Evolutionary conservation across 768 basidiomycete species (phyloP).

Genomic region (Asterophora parasitica): DNA sequence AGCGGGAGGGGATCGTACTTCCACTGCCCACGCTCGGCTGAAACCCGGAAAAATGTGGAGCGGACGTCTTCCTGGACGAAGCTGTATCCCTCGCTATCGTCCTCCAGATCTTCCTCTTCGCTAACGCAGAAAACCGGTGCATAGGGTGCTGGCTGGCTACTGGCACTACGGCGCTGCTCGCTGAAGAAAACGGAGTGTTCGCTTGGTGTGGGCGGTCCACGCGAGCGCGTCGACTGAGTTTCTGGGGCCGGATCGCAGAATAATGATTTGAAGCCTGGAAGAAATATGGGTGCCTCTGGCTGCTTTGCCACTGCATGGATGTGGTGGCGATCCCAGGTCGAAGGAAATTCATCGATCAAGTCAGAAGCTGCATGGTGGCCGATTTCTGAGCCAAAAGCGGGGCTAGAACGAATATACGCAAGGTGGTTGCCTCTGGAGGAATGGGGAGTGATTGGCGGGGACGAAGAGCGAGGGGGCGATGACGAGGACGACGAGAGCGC

Average conservation of each 20-base stretch:
- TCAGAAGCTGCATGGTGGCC: conserved; percentile 16
- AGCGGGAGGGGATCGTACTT: conserved; percentile 42
- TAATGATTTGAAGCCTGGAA: conserved; percentile 25
- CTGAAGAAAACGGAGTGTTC: conserved; percentile 19
- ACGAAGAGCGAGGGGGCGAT: conserved; percentile 34
- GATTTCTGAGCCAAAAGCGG: conserved; percentile 24
- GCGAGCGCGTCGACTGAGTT: conserved; percentile 29
- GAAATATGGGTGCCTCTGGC: conserved; percentile 18
- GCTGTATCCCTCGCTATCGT: conserved; percentile 21
- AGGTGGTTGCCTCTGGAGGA: conserved; percentile 21
- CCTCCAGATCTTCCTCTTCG: conserved; percentile 28
- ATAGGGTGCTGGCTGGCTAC: conserved; percentile 22
- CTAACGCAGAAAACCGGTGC: conserved; percentile 29
- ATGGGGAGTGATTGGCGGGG: conserved; percentile 35
- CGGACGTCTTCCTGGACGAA: conserved; percentile 30
- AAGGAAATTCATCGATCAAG: conserved; percentile 24
- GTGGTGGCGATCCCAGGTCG: conserved; percentile 20
- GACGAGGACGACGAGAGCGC: conserved; percentile 22
- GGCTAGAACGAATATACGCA: conserved; percentile 34
- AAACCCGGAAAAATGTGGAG: conserved; percentile 49
- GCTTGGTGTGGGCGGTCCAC: conserved; percentile 29
- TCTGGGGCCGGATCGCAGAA: conserved; percentile 23
- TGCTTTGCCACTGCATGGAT: conserved; percentile 14
- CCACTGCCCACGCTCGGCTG: conserved; percentile 59
- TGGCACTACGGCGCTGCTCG: conserved; percentile 22